Evolutionary conservation across 768 basidiomycete genomes (phyloP), one percentile per base, ranked within the genome.

Genomic region (Thelephora ganbajun): DNA sequence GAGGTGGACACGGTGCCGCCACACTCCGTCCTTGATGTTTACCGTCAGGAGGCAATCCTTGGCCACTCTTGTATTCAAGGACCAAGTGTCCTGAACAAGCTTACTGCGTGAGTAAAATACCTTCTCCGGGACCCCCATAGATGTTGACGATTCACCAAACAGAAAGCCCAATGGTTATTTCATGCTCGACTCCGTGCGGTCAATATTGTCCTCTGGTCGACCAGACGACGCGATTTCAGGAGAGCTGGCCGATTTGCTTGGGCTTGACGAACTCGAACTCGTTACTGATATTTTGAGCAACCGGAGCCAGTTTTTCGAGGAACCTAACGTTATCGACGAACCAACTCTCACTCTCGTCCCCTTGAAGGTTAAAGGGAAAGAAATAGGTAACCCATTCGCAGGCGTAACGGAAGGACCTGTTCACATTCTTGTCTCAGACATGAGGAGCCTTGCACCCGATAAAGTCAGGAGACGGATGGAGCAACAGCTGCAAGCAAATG

Each of bases 241-340:
- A 22, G 83, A 88, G 54, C 60, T 97, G 9, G 76, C 74, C 6
- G 92, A 96, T 50, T 66, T 87, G 9, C 60, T 93, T 43, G 94
- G 92, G 2, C 88, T 81, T 59, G 86, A 94, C 44, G 74, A 83
- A 14, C 77, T 97, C 43, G 87, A 88, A 22, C 66, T 91, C 33
- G 77, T 83, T 6, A 74, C 74, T 64, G 74, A 84, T 36, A 71
- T 96, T 22, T 61, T 96, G 1, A 58, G 67, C 14, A 69, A 77
- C 26, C 77, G 92, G 18, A 51, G 54, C 6, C 57, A 61, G 1
- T 57, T 82, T 30, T 67, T 63, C 23, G 53, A 67, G 53, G 67
- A 79, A 61, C 84, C 83, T 53, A 54, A 67, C 35, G 20, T 20
- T 30, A 30, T 19, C 30, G 33, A 22, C 34, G 30, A 36, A 44